Conservation (phyloP, 2,329 filamentous ascomycete genomes). For the Pseudogymnoascus destructans region DNA sequence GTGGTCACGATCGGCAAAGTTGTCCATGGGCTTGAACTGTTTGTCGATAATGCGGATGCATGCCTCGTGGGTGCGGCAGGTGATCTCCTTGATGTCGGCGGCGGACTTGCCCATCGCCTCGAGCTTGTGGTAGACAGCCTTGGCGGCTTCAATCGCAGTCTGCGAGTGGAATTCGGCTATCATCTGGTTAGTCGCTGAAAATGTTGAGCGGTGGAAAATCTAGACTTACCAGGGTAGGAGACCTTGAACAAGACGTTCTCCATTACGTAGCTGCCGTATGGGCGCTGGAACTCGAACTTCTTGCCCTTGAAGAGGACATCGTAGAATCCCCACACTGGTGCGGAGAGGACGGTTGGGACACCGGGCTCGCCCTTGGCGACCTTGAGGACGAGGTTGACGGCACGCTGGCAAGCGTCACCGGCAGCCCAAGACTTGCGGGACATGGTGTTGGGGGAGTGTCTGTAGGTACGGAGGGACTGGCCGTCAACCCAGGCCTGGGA, state of each 20-base stretch:
- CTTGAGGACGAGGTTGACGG: conserved; percentile 82
- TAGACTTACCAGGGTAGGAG: conserved; percentile 70
- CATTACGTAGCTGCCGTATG: conserved; percentile 98
- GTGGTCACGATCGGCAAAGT: conserved; percentile 98
- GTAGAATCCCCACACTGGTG: conserved; percentile 95
- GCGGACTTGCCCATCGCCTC: conserved; percentile 78
- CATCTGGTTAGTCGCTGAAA: conserved; percentile 18
- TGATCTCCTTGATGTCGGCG: conserved; percentile 83
- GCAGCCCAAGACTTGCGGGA: conserved; percentile 98
- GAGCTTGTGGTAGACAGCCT: conserved; percentile 76
- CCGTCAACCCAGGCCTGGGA: conserved; percentile 97
- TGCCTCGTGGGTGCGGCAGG: conserved; percentile 93
- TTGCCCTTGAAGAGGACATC: conserved; percentile 95
- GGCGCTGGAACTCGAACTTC: conserved; percentile 89
- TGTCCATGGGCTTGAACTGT: conserved; percentile 99
- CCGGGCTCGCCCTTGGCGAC: conserved; percentile 85
- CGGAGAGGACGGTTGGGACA: conserved; percentile 82
- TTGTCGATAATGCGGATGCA: conserved; percentile 99
- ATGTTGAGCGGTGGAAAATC: background rate
- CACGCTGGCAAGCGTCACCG: conserved; percentile 91
- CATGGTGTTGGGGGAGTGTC: conserved; percentile 98
- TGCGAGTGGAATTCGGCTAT: conserved; percentile 94
- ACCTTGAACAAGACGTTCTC: conserved; percentile 99
- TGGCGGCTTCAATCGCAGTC: conserved; percentile 88
- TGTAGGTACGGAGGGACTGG: conserved; percentile 89